A percentile compares a stretch with the other conserved stretches of the same genome.
These are phyloP conservation scores for Kodamaea kaohsiungensis DNA, from an alignment of 805 yeast genomes.

Conservation along the genomic window DNA sequence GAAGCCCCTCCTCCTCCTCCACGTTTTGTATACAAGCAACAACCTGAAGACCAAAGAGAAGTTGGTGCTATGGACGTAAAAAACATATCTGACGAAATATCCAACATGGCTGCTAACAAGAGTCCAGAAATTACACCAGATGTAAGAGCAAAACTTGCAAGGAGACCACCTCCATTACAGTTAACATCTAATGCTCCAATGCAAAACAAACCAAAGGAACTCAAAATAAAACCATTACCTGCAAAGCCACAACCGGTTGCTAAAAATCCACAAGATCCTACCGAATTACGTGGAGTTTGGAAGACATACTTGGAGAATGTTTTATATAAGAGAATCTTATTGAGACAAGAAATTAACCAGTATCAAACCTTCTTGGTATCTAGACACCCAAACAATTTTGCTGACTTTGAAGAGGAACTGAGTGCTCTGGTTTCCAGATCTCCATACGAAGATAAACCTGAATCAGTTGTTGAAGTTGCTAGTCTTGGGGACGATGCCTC, in stretches of 20 bases:
- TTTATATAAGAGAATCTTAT: constrained; percentile 36
- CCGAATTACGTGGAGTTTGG: constrained; percentile 27
- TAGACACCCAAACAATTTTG: constrained; percentile 2
- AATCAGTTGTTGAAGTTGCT: neutral
- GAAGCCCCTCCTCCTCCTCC: constrained; percentile 33
- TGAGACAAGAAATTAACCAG: constrained; percentile 41
- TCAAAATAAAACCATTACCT: neutral
- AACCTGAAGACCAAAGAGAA: neutral
- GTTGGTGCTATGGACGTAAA: neutral
- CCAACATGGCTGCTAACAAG: neutral
- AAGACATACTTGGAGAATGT: constrained; percentile 35
- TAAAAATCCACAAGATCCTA: neutral
- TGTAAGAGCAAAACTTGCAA: neutral
- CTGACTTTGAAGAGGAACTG: constrained; percentile 3
- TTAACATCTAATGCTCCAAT: neutral
- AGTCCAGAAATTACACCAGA: neutral
- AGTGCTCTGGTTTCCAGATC: neutral
- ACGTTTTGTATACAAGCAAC: constrained; percentile 14
- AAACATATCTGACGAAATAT: neutral
- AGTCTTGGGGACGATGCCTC: neutral
- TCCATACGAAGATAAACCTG: neutral
- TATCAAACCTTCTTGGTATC: constrained; percentile 27
- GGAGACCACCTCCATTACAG: constrained; percentile 1
- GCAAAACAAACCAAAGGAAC: neutral
- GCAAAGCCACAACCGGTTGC: neutral